Evolutionary conservation across 2,329 filamentous ascomycete genomes (phyloP).

Genomic region (Fusarium burgessii): DNA sequence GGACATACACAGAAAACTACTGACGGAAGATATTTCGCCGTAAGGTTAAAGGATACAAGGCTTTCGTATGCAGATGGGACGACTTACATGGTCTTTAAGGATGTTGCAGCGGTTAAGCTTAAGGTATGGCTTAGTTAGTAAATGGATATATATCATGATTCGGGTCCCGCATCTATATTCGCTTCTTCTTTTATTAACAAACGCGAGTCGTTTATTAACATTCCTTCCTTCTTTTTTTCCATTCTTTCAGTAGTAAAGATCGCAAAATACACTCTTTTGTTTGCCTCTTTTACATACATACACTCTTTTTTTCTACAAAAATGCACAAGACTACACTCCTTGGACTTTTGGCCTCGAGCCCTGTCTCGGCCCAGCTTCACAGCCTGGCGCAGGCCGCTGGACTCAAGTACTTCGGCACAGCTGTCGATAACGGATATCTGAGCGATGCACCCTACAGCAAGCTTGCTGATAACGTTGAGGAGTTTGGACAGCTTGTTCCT

Average conservation of each 20-base stretch:
- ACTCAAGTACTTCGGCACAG: slow-evolving; percentile 72
- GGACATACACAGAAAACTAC: slow-evolving; percentile 18
- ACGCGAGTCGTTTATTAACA: slow-evolving; percentile 20
- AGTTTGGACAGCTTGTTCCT: slow-evolving; percentile 75
- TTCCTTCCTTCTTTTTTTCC: slow-evolving; percentile 17
- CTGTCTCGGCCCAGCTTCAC: slow-evolving; percentile 57
- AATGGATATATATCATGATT: slow-evolving; percentile 28
- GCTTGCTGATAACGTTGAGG: slow-evolving; percentile 65
- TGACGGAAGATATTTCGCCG: slow-evolving; percentile 44
- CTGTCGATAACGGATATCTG: slow-evolving; percentile 69
- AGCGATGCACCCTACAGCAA: slow-evolving; percentile 65
- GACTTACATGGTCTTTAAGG: slow-evolving; percentile 9
- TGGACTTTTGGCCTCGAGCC: slow-evolving; percentile 43
- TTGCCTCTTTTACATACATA: slow-evolving; percentile 12
- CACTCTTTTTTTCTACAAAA: slow-evolving; percentile 6
- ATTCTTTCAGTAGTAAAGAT: slow-evolving; percentile 5
- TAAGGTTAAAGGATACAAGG: slow-evolving; percentile 15
- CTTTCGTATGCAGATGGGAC: slow-evolving; percentile 14
- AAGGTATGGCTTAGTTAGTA: background rate
- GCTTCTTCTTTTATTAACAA: slow-evolving; percentile 11
- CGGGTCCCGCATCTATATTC: background rate
- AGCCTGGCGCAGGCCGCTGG: slow-evolving; percentile 67
- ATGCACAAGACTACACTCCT: slow-evolving; percentile 44
- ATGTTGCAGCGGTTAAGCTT: background rate
- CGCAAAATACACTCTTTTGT: slow-evolving; percentile 20